Base-by-base conservation (phyloP, 805 yeast species). In the Candida vartiovaarae region DNA sequence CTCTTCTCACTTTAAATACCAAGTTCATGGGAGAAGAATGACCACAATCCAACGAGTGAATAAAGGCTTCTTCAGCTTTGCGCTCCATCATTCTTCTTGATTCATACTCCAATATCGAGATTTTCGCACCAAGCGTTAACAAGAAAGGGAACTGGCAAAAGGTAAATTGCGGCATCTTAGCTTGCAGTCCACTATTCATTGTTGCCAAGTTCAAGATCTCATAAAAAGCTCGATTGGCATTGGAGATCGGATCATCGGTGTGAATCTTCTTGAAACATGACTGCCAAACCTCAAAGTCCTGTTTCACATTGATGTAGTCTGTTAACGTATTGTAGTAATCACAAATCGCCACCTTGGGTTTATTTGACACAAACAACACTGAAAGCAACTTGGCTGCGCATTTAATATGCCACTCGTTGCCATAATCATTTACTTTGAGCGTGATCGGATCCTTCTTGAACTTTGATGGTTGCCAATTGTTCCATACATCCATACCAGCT, bases 251-350 rank as follows among this genome's bases (percentile, higher is more conserved):
- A 20, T 32, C n/a, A 15, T 15, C 20, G 20, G 20, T 15, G 6
- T 36, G 23, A 23, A 48, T 20, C 9, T 34, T 44, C 40, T 25
- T 65, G 57, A 49, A 63, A 51, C 48, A 63, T 60, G 52, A 59
- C 49, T 82, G 85, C 97, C 97, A 91, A 1, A 76, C 70, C 53
- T 86, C 95, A 63, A 84, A 93, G 62, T 91, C 99, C 43, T 78
- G 74, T 44, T 72, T 78, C 31, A 85, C 71, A 54, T 85, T 85
- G 25, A 87, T 79, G 59, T 72, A 85, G 60, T 91, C 98, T 3
- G 84, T 82, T 63, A 89, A 67, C 5, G 84, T 73, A 59, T 91
- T 91, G 65, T 91, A 91, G 55, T 85, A 87, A 0, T 62, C 9
- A 35, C 41, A 55, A 3, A 38, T 42, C 2, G 55, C 57, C 1